phyloP scores from a whole-genome alignment of 2,329 filamentous ascomycete genomes.

The Xylariaceae sp. region DNA sequence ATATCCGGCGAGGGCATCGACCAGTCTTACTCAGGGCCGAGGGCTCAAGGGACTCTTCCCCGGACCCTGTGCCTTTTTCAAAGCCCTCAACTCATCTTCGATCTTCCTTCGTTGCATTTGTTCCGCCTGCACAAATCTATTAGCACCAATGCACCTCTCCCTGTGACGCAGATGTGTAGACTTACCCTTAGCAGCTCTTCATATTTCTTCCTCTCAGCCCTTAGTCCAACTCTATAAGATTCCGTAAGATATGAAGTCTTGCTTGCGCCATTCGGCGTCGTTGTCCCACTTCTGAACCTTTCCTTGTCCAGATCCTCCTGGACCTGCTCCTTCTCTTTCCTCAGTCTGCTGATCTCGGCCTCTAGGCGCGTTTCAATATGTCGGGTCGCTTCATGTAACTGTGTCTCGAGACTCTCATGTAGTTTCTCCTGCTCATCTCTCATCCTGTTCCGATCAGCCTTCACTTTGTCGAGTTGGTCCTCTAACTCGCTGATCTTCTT shows the following conservation, averaged over 20 bases:
- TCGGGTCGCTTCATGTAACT: constrained; percentile 22
- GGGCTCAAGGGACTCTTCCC: constrained; percentile 26
- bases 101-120: constrained; percentile 30
- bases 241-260: constrained; percentile 32
- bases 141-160: constrained; percentile 7
- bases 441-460: constrained; percentile 24
- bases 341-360: constrained; percentile 23
- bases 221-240: constrained; percentile 29
- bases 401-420: constrained; percentile 25
- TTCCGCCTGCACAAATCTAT: constrained; percentile 24
- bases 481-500: constrained; percentile 32
- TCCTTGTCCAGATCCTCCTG: constrained; percentile 32
- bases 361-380: constrained; percentile 25
- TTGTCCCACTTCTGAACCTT: constrained; percentile 24
- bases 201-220: constrained; percentile 33
- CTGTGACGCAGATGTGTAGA: constrained; percentile 1
- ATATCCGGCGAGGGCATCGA: background rate
- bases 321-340: constrained; percentile 30
- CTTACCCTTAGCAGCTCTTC: constrained; percentile 33
- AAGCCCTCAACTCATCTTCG: constrained; percentile 30
- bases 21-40: constrained; percentile 8
- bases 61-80: constrained; percentile 29
- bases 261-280: constrained; percentile 24
- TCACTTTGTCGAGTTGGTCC: constrained; percentile 28
- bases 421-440: constrained; percentile 22